A percentile compares a stretch with the other conserved stretches of the same genome.
phyloP scores from a whole-genome alignment of 169 alveolate genomes.

The Eimeria mitis region DNA sequence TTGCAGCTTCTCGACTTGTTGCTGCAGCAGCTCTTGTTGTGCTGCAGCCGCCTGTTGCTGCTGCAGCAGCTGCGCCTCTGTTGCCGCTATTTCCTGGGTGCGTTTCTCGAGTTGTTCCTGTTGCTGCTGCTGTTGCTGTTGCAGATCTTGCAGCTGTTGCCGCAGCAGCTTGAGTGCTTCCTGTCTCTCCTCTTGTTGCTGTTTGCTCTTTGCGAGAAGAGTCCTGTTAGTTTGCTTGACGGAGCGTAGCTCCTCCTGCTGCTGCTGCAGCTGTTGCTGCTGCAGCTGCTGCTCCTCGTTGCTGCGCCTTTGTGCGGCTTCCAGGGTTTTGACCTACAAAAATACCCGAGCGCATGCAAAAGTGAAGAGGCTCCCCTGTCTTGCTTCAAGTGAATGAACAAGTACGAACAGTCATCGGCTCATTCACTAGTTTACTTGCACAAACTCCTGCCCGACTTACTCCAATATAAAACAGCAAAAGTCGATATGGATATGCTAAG shows the following conservation, averaged over 20 bases:
- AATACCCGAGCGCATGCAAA: background rate
- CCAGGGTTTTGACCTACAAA: conserved; percentile 25
- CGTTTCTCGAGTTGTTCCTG: conserved; percentile 46
- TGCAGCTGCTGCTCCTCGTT: conserved; percentile 57
- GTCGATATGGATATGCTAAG: background rate
- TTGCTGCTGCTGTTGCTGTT: conserved; percentile 41
- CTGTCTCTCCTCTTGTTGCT: conserved; percentile 71
- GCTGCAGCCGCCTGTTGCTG: conserved; percentile 66
- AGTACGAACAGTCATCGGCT: background rate
- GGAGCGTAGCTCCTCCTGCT: conserved; percentile 60
- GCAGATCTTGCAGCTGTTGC: conserved; percentile 58
- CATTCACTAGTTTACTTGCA: background rate
- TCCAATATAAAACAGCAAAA: background rate
- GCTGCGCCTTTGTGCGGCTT: conserved; percentile 71
- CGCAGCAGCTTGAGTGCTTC: conserved; percentile 37
- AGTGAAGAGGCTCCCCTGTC: background rate
- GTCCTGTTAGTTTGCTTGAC: conserved; percentile 41
- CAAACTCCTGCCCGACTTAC: background rate
- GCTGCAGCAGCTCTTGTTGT: conserved; percentile 51
- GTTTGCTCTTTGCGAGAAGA: conserved; percentile 28
- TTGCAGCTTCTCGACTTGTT: conserved; percentile 58
- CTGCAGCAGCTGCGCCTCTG: conserved; percentile 50
- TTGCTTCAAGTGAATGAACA: background rate
- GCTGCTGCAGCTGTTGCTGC: conserved; percentile 57
- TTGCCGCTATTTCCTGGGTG: conserved; percentile 22